Evolutionary conservation across 257 asterid species (phyloP), one percentile per base, ranked within the genome.

Genomic region (Anisodus acutangulus): DNA sequence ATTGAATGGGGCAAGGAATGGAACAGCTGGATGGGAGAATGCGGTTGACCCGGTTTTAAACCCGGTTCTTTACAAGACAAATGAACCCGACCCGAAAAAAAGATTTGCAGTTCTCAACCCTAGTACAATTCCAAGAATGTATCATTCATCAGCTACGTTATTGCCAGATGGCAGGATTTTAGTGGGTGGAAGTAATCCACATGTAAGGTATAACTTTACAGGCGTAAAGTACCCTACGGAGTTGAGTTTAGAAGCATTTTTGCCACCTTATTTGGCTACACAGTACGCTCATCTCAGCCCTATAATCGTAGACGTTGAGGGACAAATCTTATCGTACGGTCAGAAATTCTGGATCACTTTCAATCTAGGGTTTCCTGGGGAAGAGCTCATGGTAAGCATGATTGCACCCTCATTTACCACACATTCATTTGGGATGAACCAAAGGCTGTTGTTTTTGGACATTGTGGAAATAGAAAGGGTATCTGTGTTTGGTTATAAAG

Each of bases 161-260:
- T 60, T 94, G 88, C 94, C 93, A 85, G 96, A 93, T 86, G 98
- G 98, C 37, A 89, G 94, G 19, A 68, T 95, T 4, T 43, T 95
- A 88, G 98, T 95, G 88, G 98, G 98, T 31, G 98, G 98, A 35
- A 95, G 97, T 79, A 95, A 95, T 47, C 98, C 98, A 1, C 97
- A 95, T 79, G 67, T 85, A 37, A 70, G 53, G 83, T 95, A 95
- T 90, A 90, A 90, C 83, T 92, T 93, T 84, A 87, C 94, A 0
- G 89, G 88, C 64, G 93, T 90, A 8, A 62, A 7, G 85, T 93
- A 88, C 79, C 98, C 98, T 5, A 95, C 98, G 3, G 95, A 94
- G 6, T 83, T 95, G 64, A 92, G 94, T 19, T 11, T 94, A 62
- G 97, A 92, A 31, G 93, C 94, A 0, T 95, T 93, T 66, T 88